Conservation (phyloP, 148 eudicot genomes). For the Chenopodium suecicum region DNA sequence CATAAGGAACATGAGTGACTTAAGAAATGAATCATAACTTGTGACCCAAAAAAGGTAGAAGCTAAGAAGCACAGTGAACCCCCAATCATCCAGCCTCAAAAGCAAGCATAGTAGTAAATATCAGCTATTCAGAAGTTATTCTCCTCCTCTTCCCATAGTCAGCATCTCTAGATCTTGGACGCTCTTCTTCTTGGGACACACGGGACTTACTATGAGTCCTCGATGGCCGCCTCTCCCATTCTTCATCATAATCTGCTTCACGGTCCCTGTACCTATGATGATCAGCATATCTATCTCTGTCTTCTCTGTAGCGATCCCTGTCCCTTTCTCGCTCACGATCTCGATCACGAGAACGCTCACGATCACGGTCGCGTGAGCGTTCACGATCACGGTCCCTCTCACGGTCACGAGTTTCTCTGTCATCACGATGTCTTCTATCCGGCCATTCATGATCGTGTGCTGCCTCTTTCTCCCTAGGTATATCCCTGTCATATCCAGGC, state of each 20-base stretch:
- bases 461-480: constrained; percentile 56
- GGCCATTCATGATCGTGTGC: constrained; percentile 53
- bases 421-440: constrained; percentile 65
- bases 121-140: constrained; percentile 45
- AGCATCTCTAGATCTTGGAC: constrained; percentile 71
- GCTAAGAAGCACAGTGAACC: constrained; percentile 15
- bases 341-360: constrained; percentile 53
- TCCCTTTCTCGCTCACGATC: constrained; percentile 46
- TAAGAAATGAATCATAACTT: constrained; percentile 22
- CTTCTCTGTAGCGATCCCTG: constrained; percentile 64
- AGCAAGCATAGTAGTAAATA: neutral
- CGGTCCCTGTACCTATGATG: constrained; percentile 73
- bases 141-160: constrained; percentile 77
- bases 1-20: constrained; percentile 14
- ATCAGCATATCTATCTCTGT: constrained; percentile 63
- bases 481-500: constrained; percentile 62
- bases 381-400: constrained; percentile 56
- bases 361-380: constrained; percentile 51
- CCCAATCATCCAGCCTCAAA: neutral
- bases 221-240: constrained; percentile 78
- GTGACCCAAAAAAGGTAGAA: constrained; percentile 23
- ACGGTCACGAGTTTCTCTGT: constrained; percentile 56
- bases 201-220: constrained; percentile 64
- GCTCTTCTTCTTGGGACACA: constrained; percentile 47
- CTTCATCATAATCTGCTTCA: constrained; percentile 71